Conservation (phyloP, 805 yeast genomes). For the Wickerhamiella spandovensis region DNA sequence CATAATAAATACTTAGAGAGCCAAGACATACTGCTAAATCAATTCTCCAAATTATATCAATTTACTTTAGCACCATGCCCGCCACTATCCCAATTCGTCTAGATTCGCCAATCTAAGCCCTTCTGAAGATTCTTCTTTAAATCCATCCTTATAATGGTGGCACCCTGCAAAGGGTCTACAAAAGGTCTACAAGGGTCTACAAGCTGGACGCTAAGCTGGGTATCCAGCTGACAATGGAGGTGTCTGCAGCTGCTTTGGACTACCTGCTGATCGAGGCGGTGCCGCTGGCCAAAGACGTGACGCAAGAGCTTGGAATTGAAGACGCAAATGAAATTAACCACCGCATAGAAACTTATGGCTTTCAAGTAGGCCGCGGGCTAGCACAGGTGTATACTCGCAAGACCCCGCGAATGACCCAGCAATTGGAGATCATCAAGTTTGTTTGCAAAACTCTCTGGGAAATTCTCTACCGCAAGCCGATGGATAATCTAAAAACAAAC, state of each 20-base stretch:
- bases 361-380: constrained; percentile 47
- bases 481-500: constrained; percentile 85
- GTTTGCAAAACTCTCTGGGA: constrained; percentile 90
- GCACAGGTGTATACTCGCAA: constrained; percentile 34
- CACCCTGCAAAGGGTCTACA: background rate
- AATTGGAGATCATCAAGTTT: constrained; percentile 77
- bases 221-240: constrained; percentile 14
- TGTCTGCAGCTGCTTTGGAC: constrained; percentile 32
- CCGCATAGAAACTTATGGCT: constrained; percentile 61
- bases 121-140: too few relatives aligned
- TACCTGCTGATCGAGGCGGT: constrained; percentile 63
- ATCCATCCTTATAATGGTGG: too few relatives aligned
- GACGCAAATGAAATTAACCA: constrained; percentile 37
- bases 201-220: too few relatives aligned
- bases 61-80: too few relatives aligned
- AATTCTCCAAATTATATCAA: too few relatives aligned
- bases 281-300: constrained; percentile 55
- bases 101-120: too few relatives aligned
- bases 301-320: constrained; percentile 30
- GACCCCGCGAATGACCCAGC: constrained; percentile 40
- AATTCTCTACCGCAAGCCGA: constrained; percentile 63
- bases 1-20: too few relatives aligned
- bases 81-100: too few relatives aligned
- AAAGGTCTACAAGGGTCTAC: too few relatives aligned
- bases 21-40: too few relatives aligned